Conservation (phyloP, 208 protist species). For the Acanthamoeba lugdunensis region DNA sequence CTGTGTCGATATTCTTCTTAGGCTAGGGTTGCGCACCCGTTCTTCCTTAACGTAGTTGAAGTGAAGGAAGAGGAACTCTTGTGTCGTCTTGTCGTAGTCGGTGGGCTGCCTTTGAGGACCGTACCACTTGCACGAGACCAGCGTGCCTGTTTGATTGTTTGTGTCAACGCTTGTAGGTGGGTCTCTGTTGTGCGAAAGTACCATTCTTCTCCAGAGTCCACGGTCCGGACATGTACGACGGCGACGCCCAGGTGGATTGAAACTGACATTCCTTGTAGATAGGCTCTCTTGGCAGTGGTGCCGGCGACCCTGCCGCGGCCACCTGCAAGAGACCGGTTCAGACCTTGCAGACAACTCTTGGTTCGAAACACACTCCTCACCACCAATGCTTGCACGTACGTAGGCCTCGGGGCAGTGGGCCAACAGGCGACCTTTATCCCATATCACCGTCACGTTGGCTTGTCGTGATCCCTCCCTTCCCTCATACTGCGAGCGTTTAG, state of each 20-base stretch:
- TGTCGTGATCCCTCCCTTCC: background rate
- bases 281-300: background rate
- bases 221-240: background rate
- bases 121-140: background rate
- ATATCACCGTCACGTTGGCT: background rate
- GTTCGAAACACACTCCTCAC: too few relatives aligned
- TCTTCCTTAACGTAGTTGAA: background rate
- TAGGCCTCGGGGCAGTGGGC: background rate
- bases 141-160: background rate
- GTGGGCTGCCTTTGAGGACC: background rate
- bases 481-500: background rate
- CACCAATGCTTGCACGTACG: background rate
- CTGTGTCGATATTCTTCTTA: background rate
- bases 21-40: background rate
- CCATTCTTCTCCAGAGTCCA: background rate
- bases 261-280: background rate
- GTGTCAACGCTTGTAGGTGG: background rate
- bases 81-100: background rate
- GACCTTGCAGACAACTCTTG: background rate
- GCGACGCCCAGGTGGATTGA: background rate
- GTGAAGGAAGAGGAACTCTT: conserved; percentile 9
- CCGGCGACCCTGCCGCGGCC: background rate
- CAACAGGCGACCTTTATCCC: background rate
- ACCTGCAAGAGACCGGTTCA: background rate
- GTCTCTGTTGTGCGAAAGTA: background rate